Conservation (phyloP, 345 rosid genomes). For the Mangifera indica region DNA sequence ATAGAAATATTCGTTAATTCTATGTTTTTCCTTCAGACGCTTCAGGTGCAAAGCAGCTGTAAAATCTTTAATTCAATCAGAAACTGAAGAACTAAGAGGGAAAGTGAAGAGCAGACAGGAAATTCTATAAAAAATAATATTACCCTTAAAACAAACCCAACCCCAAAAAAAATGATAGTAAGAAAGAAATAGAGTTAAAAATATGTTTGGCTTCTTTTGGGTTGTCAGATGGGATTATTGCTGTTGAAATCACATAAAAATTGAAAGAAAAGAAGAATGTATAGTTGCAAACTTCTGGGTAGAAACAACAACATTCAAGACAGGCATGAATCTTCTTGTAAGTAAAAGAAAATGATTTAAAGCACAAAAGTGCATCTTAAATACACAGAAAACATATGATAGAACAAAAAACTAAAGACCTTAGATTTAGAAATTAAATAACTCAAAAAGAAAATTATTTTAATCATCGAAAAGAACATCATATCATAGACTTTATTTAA, state of each 20-base stretch:
- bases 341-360: neutral
- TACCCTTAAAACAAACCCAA: neutral
- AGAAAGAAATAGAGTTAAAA: no score
- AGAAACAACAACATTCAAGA: neutral
- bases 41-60: slow-evolving; percentile 1
- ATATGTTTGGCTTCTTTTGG: neutral
- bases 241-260: neutral
- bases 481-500: neutral
- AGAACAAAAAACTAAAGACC: neutral
- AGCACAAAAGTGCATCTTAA: neutral
- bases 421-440: neutral
- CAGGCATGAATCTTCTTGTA: no score
- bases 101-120: neutral
- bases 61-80: neutral
- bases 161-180: neutral
- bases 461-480: neutral
- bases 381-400: neutral
- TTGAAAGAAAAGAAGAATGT: neutral
- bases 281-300: neutral
- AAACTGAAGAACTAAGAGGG: neutral
- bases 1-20: neutral
- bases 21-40: no score
- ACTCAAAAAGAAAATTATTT: no score
- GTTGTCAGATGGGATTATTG: neutral
- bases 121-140: neutral